Percentiles rank a stretch among this genome's conserved stretches.
Evolutionary conservation across 805 yeast species (phyloP).

Genomic region (Kluyveromyces dobzhanskii): DNA sequence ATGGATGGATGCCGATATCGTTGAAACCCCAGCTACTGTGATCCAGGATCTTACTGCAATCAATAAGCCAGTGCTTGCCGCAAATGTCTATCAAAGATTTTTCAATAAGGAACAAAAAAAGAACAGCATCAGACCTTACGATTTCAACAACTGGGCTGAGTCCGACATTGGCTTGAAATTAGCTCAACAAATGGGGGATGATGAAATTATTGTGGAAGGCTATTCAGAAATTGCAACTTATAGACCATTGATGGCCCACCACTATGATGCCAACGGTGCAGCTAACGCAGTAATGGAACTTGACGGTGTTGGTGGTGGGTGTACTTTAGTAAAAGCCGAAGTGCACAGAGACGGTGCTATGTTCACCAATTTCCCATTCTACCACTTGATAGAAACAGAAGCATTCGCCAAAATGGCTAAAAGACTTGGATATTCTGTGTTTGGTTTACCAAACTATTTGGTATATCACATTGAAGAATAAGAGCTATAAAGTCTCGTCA

Average conservation of each 20-base stretch:
- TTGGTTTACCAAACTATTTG: constrained; percentile 88
- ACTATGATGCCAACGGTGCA: constrained; percentile 61
- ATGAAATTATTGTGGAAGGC: constrained; percentile 92
- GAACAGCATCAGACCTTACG: constrained; percentile 73
- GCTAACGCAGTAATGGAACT: constrained; percentile 62
- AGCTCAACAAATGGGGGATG: constrained; percentile 67
- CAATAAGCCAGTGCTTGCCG: constrained; percentile 80
- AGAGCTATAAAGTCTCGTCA: not conserved
- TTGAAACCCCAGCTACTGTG: constrained; percentile 77
- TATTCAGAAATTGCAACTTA: constrained; percentile 89
- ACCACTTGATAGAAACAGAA: constrained; percentile 39
- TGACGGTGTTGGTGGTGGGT: constrained; percentile 98
- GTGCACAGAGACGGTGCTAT: constrained; percentile 99
- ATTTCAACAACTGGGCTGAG: constrained; percentile 93
- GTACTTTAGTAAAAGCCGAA: constrained; percentile 90
- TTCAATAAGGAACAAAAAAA: constrained; percentile 49
- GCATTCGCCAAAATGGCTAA: constrained; percentile 2
- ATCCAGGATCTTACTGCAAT: constrained; percentile 83
- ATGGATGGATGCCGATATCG: constrained; percentile 93
- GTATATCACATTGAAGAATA: constrained; percentile 87
- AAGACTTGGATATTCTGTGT: constrained; percentile 41
- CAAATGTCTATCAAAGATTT: constrained; percentile 87
- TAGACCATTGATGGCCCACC: constrained; percentile 89
- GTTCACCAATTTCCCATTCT: constrained; percentile 98
- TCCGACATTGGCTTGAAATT: constrained; percentile 70